Conservation (phyloP, 768 basidiomycete genomes). For the Kondoa malvinella region DNA sequence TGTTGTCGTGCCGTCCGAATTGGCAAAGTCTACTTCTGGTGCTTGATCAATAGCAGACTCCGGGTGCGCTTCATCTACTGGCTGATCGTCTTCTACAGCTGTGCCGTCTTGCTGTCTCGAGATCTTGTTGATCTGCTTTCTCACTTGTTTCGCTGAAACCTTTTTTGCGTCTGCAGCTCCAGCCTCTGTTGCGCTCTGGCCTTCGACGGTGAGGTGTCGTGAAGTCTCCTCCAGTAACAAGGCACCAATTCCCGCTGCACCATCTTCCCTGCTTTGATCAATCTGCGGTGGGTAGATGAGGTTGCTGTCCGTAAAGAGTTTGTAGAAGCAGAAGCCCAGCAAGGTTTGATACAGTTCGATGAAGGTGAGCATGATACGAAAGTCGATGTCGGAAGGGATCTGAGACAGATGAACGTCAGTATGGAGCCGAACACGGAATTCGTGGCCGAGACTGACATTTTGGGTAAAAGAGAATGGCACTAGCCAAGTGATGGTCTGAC, state of each 20-base stretch:
- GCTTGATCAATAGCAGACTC: constrained; percentile 18
- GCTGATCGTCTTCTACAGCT: constrained; percentile 4
- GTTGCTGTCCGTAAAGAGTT: constrained; percentile 86
- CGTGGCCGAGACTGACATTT: constrained; percentile 41
- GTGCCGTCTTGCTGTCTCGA: constrained; percentile 16
- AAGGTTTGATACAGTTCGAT: constrained; percentile 93
- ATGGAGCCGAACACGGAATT: not conserved
- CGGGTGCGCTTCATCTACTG: not conserved
- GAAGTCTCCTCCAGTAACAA: constrained; percentile 48
- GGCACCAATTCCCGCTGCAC: constrained; percentile 70
- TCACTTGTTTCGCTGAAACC: constrained; percentile 44
- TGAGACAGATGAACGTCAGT: constrained; percentile 30
- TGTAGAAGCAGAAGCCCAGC: constrained; percentile 88
- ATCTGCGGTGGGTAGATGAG: constrained; percentile 89
- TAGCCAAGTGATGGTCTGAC: constrained; percentile 84
- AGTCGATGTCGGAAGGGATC: constrained; percentile 89
- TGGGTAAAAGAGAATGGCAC: constrained; percentile 97
- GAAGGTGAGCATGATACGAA: constrained; percentile 95
- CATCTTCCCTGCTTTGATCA: constrained; percentile 64
- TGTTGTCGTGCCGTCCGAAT: constrained; percentile 22
- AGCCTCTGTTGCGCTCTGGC: constrained; percentile 32
- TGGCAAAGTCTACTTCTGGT: not conserved
- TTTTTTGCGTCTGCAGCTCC: constrained; percentile 28
- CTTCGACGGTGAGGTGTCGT: constrained; percentile 26
- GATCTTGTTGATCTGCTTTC: constrained; percentile 33